Evolutionary conservation across 108 stramenopile species (phyloP).

Genomic region (Cyclotella atomus): DNA sequence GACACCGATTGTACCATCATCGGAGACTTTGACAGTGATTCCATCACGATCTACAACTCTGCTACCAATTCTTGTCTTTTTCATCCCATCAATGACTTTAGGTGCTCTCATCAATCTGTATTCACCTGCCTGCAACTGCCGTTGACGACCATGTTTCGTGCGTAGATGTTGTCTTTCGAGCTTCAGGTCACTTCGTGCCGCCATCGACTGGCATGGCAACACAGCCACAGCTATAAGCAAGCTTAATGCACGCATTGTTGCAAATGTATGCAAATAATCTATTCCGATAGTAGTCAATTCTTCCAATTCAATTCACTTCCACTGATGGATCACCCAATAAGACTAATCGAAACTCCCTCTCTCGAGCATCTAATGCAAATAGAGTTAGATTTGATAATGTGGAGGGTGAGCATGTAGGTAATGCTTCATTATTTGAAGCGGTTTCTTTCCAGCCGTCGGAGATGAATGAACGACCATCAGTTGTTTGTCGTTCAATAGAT

Average conservation of each 20-base stretch:
- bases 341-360: no score
- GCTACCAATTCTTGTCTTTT: conserved; percentile 9
- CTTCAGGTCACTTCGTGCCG: neutral
- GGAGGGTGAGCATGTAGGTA: no score
- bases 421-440: no score
- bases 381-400: no score
- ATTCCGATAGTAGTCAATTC: neutral
- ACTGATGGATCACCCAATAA: no score
- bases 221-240: neutral
- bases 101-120: conserved; percentile 2
- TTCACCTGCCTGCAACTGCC: neutral
- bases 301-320: neutral
- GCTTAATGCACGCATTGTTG: neutral
- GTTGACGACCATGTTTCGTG: neutral
- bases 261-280: neutral
- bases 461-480: no score
- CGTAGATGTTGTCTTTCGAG: neutral
- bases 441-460: no score
- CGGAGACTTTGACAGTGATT: neutral
- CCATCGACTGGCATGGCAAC: neutral
- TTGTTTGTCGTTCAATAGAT: no score
- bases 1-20: neutral
- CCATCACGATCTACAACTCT: neutral
- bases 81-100: neutral
- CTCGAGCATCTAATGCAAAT: no score